Percentiles rank a stretch among this genome's conserved stretches.
Evolutionary conservation across 2,329 filamentous ascomycete species (phyloP).

Genomic region (Golovinomyces cichoracearum): DNA sequence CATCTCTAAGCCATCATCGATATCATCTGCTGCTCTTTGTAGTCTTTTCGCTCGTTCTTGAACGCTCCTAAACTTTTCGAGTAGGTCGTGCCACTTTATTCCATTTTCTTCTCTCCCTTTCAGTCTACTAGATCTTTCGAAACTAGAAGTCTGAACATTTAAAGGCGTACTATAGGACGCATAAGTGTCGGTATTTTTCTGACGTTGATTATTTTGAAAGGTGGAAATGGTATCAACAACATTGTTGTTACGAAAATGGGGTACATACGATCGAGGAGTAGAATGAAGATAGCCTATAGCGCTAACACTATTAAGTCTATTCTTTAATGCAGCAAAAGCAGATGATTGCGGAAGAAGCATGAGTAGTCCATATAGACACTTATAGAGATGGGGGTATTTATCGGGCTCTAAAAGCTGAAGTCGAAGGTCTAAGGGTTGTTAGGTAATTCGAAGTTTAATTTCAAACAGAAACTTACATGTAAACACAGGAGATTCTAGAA

Average conservation of each 20-base stretch:
- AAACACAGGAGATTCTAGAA: constrained; percentile 91
- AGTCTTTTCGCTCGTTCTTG: constrained; percentile 62
- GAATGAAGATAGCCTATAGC: constrained; percentile 88
- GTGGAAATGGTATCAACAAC: constrained; percentile 14
- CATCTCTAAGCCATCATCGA: constrained; percentile 19
- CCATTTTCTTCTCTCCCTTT: constrained; percentile 57
- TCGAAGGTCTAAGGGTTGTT: constrained; percentile 41
- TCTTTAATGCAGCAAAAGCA: constrained; percentile 88
- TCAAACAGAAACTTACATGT: constrained; percentile 40
- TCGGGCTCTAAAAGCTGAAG: constrained; percentile 89
- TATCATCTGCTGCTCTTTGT: constrained; percentile 25
- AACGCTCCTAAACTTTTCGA: constrained; percentile 81
- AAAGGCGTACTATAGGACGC: constrained; percentile 19
- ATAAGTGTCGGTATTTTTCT: constrained; percentile 15
- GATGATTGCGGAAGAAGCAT: constrained; percentile 98
- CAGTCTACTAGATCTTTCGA: constrained; percentile 50
- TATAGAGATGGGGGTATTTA: constrained; percentile 82
- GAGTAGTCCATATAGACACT: constrained; percentile 84
- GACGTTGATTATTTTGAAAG: constrained; percentile 8
- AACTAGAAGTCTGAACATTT: constrained; percentile 27
- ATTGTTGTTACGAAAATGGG: constrained; percentile 16
- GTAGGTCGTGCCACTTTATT: constrained; percentile 74
- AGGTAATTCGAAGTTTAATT: constrained; percentile 2
- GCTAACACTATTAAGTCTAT: constrained; percentile 85
- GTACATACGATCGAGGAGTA: constrained; percentile 48